phyloP scores from a whole-genome alignment of 2,329 filamentous ascomycete genomes.

The Emericellopsis atlantica region DNA sequence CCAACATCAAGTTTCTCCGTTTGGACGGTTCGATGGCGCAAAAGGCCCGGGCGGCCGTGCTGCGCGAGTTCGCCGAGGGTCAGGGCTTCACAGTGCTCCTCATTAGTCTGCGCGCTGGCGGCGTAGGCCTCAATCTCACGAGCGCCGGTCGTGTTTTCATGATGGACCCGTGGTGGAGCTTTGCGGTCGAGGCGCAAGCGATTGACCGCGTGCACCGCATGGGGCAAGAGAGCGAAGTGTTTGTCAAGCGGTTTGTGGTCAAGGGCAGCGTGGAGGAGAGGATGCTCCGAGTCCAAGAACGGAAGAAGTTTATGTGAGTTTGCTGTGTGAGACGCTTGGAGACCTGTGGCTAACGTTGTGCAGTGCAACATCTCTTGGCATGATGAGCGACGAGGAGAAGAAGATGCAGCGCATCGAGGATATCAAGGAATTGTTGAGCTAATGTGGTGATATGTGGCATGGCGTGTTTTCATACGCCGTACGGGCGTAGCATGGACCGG shows the following conservation, averaged over 20 bases:
- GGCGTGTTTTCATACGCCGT: too few species aligned
- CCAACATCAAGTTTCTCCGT: conserved; percentile 68
- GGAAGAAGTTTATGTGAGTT: conserved; percentile 90
- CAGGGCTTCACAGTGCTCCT: conserved; percentile 61
- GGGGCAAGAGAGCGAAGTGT: conserved; percentile 80
- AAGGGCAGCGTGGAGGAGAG: conserved; percentile 86
- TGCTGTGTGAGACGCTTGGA: not conserved
- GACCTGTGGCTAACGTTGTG: conserved; percentile 8
- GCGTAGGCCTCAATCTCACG: conserved; percentile 87
- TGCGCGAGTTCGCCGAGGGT: conserved; percentile 54
- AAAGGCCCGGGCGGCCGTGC: conserved; percentile 66
- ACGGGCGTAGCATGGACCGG: not conserved
- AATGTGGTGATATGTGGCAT: not conserved
- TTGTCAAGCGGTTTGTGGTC: conserved; percentile 79
- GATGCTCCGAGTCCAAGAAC: conserved; percentile 86
- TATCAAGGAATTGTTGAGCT: conserved; percentile 49
- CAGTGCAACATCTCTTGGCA: conserved; percentile 85
- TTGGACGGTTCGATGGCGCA: conserved; percentile 88
- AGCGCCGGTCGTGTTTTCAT: conserved; percentile 84
- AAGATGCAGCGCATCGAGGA: conserved; percentile 75
- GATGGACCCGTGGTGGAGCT: conserved; percentile 99
- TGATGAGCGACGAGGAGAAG: conserved; percentile 87
- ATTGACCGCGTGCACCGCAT: conserved; percentile 97
- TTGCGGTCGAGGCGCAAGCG: conserved; percentile 89
- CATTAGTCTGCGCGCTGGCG: conserved; percentile 77